These are phyloP conservation scores for Pseudogymnoascus sp. DNA, from an alignment of 2,329 filamentous ascomycete species.

Conservation along the genomic window DNA sequence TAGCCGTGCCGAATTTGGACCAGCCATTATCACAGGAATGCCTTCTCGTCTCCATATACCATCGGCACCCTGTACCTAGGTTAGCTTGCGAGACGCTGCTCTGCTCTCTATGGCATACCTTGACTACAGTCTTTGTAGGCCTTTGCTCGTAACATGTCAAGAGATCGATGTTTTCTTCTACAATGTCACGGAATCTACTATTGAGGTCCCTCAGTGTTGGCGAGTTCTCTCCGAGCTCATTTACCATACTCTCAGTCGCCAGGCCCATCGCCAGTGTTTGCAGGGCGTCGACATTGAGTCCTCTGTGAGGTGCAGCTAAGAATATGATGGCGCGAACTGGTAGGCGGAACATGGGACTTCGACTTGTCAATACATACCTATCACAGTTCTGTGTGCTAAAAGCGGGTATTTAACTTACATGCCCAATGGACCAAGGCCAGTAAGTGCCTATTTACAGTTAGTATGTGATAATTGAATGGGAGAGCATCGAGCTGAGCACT, in stretches of 20 bases:
- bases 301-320: constrained; percentile 21
- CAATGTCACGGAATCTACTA: constrained; percentile 14
- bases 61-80: background rate
- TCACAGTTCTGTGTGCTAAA: background rate
- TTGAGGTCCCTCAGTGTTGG: constrained; percentile 15
- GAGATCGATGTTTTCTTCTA: constrained; percentile 13
- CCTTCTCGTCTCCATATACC: constrained; percentile 18
- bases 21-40: constrained; percentile 13
- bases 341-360: background rate
- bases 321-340: constrained; percentile 18
- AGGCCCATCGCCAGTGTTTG: constrained; percentile 17
- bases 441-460: background rate
- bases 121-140: constrained; percentile 15
- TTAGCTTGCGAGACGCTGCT: background rate
- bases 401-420: background rate
- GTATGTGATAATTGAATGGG: background rate
- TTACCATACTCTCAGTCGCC: constrained; percentile 15
- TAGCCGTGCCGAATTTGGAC: constrained; percentile 11
- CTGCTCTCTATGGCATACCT: background rate
- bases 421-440: background rate
- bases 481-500: too few relatives aligned
- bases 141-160: constrained; percentile 18
- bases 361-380: background rate
- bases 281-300: constrained; percentile 18
- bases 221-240: constrained; percentile 17